Percentiles rank a stretch among this genome's conserved stretches.
Conservation (phyloP, 768 basidiomycete genomes). For the Leccinellum luteum region DNA sequence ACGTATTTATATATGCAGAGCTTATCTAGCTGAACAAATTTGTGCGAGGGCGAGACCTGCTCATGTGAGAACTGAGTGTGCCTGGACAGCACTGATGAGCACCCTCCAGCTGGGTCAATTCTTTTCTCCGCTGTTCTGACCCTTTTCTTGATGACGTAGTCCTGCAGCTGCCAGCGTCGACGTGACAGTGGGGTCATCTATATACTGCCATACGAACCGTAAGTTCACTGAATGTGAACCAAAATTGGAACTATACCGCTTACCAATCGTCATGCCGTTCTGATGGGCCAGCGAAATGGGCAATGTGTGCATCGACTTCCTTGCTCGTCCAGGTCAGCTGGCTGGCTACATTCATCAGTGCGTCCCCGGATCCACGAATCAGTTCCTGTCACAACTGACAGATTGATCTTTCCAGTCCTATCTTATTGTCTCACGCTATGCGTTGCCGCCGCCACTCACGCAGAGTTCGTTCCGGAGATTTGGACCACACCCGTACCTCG, state of each 20-base stretch:
- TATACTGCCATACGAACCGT: slow-evolving; percentile 37
- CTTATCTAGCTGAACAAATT: slow-evolving; percentile 36
- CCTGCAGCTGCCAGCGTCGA: slow-evolving; percentile 47
- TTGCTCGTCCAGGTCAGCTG: slow-evolving; percentile 48
- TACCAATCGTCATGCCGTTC: neutral
- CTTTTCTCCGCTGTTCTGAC: neutral
- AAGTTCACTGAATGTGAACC: slow-evolving; percentile 10
- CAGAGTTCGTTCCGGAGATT: slow-evolving; percentile 40
- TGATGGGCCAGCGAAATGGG: slow-evolving; percentile 34
- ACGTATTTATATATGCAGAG: slow-evolving; percentile 12
- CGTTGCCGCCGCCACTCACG: slow-evolving; percentile 46
- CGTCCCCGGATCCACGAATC: slow-evolving; percentile 18
- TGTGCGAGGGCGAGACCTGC: slow-evolving; percentile 38
- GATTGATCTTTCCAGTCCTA: slow-evolving; percentile 36
- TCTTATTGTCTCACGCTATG: slow-evolving; percentile 56
- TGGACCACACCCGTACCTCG: slow-evolving; percentile 52
- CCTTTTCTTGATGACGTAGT: neutral
- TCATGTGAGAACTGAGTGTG: slow-evolving; percentile 50
- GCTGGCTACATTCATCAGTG: slow-evolving; percentile 47
- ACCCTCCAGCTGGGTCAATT: slow-evolving; percentile 42
- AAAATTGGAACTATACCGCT: slow-evolving; percentile 1
- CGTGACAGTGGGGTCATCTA: slow-evolving; percentile 42
- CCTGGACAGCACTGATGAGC: slow-evolving; percentile 51
- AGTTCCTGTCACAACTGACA: neutral
- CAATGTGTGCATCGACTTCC: slow-evolving; percentile 45